Conservation (phyloP, 768 basidiomycete genomes). For the Pleurotus citrinopileatus region DNA sequence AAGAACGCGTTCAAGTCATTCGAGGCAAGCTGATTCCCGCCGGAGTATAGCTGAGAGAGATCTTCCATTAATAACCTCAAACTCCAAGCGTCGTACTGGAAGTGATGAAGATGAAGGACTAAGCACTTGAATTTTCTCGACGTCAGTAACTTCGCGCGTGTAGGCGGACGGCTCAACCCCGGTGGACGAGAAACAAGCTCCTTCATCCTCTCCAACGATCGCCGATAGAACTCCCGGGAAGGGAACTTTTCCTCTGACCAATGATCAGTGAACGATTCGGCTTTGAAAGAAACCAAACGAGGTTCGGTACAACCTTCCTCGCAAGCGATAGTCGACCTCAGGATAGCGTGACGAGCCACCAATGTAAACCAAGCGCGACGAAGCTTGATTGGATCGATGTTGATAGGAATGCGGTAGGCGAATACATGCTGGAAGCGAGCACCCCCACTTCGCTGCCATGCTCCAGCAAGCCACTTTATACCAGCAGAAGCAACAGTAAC, state of each 20-base stretch:
- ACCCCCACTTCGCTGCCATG: slow-evolving; percentile 40
- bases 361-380: slow-evolving; percentile 35
- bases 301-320: slow-evolving; percentile 21
- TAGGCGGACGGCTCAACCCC: slow-evolving; percentile 17
- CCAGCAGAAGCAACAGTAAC: slow-evolving; percentile 26
- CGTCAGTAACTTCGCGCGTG: slow-evolving; percentile 21
- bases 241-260: slow-evolving; percentile 22
- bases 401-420: slow-evolving; percentile 29
- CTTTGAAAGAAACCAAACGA: slow-evolving; percentile 25
- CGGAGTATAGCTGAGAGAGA: slow-evolving; percentile 32
- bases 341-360: slow-evolving; percentile 31
- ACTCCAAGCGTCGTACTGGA: slow-evolving; percentile 51
- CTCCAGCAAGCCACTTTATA: slow-evolving; percentile 37
- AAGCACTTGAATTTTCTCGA: slow-evolving; percentile 21
- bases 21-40: slow-evolving; percentile 17
- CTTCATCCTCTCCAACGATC: slow-evolving; percentile 21
- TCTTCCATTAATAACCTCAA: slow-evolving; percentile 37
- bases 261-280: slow-evolving; percentile 10
- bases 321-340: slow-evolving; percentile 41
- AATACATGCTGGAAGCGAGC: slow-evolving; percentile 43
- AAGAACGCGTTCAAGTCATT: slow-evolving; percentile 27
- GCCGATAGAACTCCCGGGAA: slow-evolving; percentile 13
- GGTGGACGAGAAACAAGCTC: slow-evolving; percentile 22
- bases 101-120: slow-evolving; percentile 39
- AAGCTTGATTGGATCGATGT: slow-evolving; percentile 26